Base-by-base conservation (phyloP, 495 filamentous ascomycete species). In the Neurospora sp. region DNA sequence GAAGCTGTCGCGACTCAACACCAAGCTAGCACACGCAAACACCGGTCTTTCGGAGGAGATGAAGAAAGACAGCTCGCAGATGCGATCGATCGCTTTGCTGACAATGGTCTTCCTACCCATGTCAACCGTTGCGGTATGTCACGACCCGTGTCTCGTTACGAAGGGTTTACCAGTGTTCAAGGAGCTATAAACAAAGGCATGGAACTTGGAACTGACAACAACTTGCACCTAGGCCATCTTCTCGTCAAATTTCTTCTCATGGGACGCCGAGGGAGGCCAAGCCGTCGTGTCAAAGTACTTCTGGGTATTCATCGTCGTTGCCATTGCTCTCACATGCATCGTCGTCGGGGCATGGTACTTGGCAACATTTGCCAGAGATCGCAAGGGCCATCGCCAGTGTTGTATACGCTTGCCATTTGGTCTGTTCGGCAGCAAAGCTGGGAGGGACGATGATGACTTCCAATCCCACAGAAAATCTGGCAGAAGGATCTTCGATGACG, bases 41-140 rank as follows among this genome's bases (percentile, higher is more conserved):
- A 71, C 70, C 5, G 18, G 18, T 20, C 41, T 71, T 1, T 72
- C 71, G 20, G 37, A 38, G n/a, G 53, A 31, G 35, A 72, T 72
- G 59, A 72, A 69, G 4, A 38, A 35, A 37, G 80, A 81, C 68
- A 81, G 79, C 69, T 69, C 72, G 16, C 75, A 77, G 40, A 81
- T 79, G 79, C 79, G 73, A 46, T 74, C 69, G 3, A 79, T 82
- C n/a, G 76, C 79, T 10, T 11, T 77, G 39, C 42, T 81, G 71
- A 81, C 80, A 18, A 76, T 79, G 77, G 20, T 79, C 2, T 80
- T 81, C 39, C 59, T 81, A 6, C 71, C 71, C 5, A 16, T 72
- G 35, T 68, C 59, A 3, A 41, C 59, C 0, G 48, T 68, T 69
- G 48, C 59, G 14, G 48, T 42, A 69, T 31, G 27, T 68, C 18